A percentile compares a stretch with the other conserved stretches of the same genome.
Evolutionary conservation across 805 yeast species (phyloP).

Genomic region (Priceomyces melissophilus): DNA sequence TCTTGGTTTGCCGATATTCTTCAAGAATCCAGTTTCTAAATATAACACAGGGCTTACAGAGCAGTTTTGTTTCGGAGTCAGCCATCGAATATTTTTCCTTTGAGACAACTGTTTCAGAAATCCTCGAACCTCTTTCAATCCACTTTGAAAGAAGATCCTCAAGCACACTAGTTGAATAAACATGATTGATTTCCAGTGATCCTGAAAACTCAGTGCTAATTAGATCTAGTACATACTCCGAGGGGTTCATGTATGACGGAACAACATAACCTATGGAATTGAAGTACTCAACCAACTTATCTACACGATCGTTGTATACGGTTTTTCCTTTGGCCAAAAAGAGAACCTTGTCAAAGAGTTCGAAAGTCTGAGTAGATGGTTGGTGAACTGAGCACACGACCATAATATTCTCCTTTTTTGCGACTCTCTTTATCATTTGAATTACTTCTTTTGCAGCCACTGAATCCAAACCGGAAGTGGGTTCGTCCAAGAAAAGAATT

Average conservation of each 20-base stretch:
- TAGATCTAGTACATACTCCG: conserved; percentile 27
- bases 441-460: conserved; percentile 52
- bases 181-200: background rate
- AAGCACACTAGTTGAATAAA: background rate
- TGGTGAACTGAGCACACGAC: conserved; percentile 54
- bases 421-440: conserved; percentile 40
- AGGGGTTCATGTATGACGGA: conserved; percentile 19
- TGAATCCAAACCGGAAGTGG: conserved; percentile 61
- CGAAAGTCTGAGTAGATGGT: conserved; percentile 46
- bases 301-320: conserved; percentile 16
- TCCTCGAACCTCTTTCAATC: background rate
- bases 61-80: background rate
- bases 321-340: conserved; percentile 21
- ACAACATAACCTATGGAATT: conserved; percentile 15
- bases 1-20: conserved; percentile 11
- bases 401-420: conserved; percentile 29
- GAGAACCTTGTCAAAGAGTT: conserved; percentile 22
- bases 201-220: conserved; percentile 20
- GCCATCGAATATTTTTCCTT: background rate
- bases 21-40: conserved; percentile 2
- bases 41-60: conserved; percentile 2
- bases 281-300: conserved; percentile 14
- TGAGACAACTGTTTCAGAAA: background rate
- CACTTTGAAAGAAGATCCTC: conserved; percentile 5
- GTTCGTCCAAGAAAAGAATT: conserved; percentile 55